Base-by-base conservation (phyloP, 352 stramenopile genomes). In the Phytophthora cryptogea region DNA sequence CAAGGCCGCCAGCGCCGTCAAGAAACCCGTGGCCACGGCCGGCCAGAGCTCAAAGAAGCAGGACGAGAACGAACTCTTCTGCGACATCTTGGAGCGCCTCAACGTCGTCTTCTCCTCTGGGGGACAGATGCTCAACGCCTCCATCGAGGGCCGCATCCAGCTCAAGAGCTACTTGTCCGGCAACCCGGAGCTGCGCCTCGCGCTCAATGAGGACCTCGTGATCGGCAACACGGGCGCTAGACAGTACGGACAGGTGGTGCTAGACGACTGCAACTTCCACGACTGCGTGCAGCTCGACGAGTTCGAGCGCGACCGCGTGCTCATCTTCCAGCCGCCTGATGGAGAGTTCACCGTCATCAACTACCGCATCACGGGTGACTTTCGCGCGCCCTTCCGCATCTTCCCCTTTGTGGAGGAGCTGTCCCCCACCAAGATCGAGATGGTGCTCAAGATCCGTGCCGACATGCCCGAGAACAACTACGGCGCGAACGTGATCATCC, bases 251-350 rank as follows among this genome's bases (percentile, higher is more conserved):
- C 81, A 95, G 16, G 90, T 98, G 13, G 87, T 97, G 55, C 73
- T 99, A 23, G 96, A 99, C 70, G 97, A 99, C 66, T 98, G 96
- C 65, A 99, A 99, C 75, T 99, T 99, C 76, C 96, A 99, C 81
- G 96, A 99, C 71, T 99, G 96, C 76, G 96, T 99, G 41, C 96
- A 98, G 61, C 78, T 99, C 32, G 90, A 97, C 52, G 94, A 99
- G 66, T 98, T 98, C 67, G 93, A 98, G 64, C 70, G 75, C 41
- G 80, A 90, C 64, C 88, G 89, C 42, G 83, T 94, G 63, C 75
- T 97, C 26, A 89, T 88, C 51, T 96, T 97, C 68, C 82, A 91
- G 63, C 86, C 83, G 11, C 86, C 86, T 0, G 81, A 91, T 40
- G 83, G 83, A 27, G 78, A 89, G 72, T 83, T 90, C 66, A 78